These are phyloP conservation scores for Acidiella bohemica DNA, from an alignment of 495 filamentous ascomycete species.

Conservation along the genomic window DNA sequence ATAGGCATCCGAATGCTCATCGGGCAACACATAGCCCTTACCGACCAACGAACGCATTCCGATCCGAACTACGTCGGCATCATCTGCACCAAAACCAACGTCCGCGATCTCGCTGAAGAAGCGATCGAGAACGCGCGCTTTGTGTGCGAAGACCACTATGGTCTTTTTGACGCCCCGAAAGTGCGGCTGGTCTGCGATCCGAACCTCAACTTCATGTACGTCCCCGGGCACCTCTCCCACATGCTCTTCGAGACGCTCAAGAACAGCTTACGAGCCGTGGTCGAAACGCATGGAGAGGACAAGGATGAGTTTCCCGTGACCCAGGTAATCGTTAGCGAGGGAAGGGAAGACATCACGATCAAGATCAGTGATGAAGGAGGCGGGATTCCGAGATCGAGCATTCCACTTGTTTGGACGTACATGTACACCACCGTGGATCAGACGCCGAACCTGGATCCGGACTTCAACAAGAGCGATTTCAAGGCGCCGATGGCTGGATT, in stretches of 20 bases:
- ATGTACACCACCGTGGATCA: constrained; percentile 99
- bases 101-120: constrained; percentile 87
- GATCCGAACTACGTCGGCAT: constrained; percentile 94
- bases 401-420: constrained; percentile 97
- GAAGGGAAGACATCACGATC: constrained; percentile 96
- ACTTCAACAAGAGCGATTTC: constrained; percentile 98
- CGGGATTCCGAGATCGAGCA: constrained; percentile 78
- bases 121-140: constrained; percentile 97
- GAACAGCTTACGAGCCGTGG: constrained; percentile 91
- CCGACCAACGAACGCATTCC: constrained; percentile 72
- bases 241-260: constrained; percentile 99
- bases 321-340: constrained; percentile 92
- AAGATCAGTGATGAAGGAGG: constrained; percentile 95
- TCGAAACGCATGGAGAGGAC: constrained; percentile 88
- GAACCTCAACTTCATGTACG: constrained; percentile 95
- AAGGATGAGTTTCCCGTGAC: constrained; percentile 92
- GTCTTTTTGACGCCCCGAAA: constrained; percentile 91
- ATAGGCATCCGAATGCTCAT: constrained; percentile 99
- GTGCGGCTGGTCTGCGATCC: constrained; percentile 91
- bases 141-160: constrained; percentile 97
- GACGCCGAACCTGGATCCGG: constrained; percentile 85
- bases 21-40: constrained; percentile 92
- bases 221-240: constrained; percentile 91
- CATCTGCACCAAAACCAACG: constrained; percentile 96
- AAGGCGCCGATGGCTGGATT: constrained; percentile 99